Base-by-base conservation (phyloP, 1,284 basidiomycete genomes). In the Tilletia indica region DNA sequence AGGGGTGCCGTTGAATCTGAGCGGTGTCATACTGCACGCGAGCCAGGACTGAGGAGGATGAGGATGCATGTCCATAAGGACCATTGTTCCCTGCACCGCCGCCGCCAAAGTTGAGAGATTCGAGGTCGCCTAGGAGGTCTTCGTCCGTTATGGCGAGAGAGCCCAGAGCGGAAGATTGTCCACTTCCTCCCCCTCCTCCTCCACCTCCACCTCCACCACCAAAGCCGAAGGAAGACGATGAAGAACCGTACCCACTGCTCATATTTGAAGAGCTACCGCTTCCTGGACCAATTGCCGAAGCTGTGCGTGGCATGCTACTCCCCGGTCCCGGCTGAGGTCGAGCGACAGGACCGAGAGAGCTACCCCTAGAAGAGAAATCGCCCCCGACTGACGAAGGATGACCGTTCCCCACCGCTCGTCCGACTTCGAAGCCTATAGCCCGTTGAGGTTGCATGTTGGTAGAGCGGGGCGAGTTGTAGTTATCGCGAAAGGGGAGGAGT, bases 141-240 rank as follows among this genome's bases (percentile, higher is more conserved):
- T 81, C 80, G 54, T 77, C 70, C 4, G 76, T 74, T 48, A 81
- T 58, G n/a, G 77, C 78, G 12, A 77, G 71, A 45, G 74, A 73
- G 58, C 79, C 76, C 25, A 61, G 67, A 38, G 48, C 34, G 67
- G 38, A 58, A 14, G 56, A 34, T 34, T 14, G 38, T 16, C 25
- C 58, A 45, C 19, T 45, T 39, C 2, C 34, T 2, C 51, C 47
- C 31, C 45, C 49, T 16, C 69, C 61, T 2, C 76, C 67, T 9
- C 51, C 51, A 1, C 51, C 21, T 9, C 49, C 49, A n/a, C 49
- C 21, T 8, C 8, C 6, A 1, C 31, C 25, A 21, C 39, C 45
- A 42, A 51, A 14, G 47, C 25, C 38, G 47, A 56, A 19, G 47
- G 68, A 68, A 19, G 58, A 63, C 5, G 58, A 63, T n/a, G 58